phyloP scores from a whole-genome alignment of 306 rosid species.

The Luffa aegyptiaca region DNA sequence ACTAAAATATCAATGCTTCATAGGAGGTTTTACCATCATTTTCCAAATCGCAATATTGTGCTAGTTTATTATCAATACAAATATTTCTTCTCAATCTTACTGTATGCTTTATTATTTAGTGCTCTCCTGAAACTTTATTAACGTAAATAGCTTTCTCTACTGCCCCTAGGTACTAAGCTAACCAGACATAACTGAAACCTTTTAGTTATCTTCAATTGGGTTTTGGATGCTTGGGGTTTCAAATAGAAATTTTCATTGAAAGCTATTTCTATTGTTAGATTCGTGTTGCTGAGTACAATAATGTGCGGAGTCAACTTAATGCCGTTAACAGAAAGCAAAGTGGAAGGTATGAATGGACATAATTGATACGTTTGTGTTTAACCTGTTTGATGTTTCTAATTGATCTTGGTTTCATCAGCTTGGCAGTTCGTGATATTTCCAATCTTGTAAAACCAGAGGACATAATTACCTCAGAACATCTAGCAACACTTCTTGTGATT shows the following conservation, averaged over 20 bases:
- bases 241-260: not conserved
- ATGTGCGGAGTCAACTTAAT: conserved; percentile 75
- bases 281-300: conserved; percentile 75
- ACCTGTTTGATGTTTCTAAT: not conserved
- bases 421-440: conserved; percentile 93
- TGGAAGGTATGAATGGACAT: conserved; percentile 46
- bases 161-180: not conserved
- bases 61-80: not conserved
- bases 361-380: not conserved
- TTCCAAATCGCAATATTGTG: not conserved
- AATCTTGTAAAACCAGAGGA: conserved; percentile 85
- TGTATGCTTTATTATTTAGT: not conserved
- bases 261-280: conserved; percentile 37
- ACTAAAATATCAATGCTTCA: not conserved
- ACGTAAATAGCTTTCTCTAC: not conserved
- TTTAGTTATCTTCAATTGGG: not conserved
- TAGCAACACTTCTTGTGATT: conserved; percentile 76
- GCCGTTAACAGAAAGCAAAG: conserved; percentile 87
- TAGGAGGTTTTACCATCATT: not conserved
- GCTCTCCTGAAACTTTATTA: not conserved
- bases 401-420: conserved; percentile 27
- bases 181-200: not conserved
- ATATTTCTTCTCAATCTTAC: not conserved
- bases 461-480: conserved; percentile 66
- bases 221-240: not conserved